Conservation (phyloP, 805 yeast genomes). For the Yamadazyma tumulicola region DNA sequence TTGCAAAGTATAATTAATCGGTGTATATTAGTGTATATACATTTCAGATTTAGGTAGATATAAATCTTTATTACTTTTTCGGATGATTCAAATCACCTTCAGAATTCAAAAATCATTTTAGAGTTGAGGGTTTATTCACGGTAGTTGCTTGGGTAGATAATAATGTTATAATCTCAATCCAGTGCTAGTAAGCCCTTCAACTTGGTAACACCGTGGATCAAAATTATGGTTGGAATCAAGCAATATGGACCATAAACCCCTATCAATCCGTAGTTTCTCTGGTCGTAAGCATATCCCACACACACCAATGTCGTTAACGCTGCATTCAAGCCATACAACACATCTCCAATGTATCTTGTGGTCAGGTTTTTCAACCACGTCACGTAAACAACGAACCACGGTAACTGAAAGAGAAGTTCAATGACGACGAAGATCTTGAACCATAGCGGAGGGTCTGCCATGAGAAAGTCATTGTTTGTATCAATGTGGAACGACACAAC, state of each 20-base stretch:
- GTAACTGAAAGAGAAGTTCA: conserved; percentile 76
- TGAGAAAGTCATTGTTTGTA: conserved; percentile 68
- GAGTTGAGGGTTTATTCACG: too few species aligned
- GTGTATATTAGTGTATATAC: too few species aligned
- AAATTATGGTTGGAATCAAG: conserved; percentile 57
- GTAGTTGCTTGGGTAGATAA: too few species aligned
- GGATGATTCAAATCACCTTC: too few species aligned
- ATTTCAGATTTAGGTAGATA: too few species aligned
- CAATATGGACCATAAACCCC: conserved; percentile 69
- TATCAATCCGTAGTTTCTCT: conserved; percentile 38
- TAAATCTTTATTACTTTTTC: too few species aligned
- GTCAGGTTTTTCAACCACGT: conserved; percentile 7
- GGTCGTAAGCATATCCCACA: conserved; percentile 45
- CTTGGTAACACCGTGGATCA: conserved; percentile 34
- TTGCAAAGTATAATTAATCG: conserved; percentile 38
- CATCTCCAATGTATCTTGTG: conserved; percentile 9
- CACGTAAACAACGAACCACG: conserved; percentile 49
- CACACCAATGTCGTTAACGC: conserved; percentile 76
- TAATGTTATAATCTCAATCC: too few species aligned
- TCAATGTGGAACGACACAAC: conserved; percentile 58
- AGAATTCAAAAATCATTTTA: too few species aligned
- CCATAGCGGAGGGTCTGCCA: conserved; percentile 65
- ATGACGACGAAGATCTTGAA: conserved; percentile 63
- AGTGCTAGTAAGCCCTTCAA: too few species aligned
- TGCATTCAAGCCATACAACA: conserved; percentile 77